Evolutionary conservation across 2,329 filamentous ascomycete species (phyloP).

Genomic region (Talaromyces funiculosus): DNA sequence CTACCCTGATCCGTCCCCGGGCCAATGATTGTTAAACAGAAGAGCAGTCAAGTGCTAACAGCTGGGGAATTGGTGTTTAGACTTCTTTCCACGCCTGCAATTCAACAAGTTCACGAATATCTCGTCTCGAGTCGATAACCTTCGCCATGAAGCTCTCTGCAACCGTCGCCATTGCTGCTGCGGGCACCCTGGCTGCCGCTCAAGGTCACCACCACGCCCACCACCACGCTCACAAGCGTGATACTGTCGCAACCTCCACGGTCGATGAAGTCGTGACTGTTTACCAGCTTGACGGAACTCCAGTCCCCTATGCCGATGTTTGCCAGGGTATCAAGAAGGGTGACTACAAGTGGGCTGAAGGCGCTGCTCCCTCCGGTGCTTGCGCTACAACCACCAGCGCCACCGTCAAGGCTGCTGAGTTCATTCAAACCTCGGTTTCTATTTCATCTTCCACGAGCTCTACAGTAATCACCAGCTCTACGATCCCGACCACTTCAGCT

Average conservation of each 20-base stretch:
- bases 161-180: constrained; percentile 38
- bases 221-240: constrained; percentile 36
- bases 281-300: constrained; percentile 64
- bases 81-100: too few species aligned
- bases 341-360: constrained; percentile 57
- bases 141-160: constrained; percentile 38
- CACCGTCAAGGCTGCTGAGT: constrained; percentile 40
- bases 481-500: constrained; percentile 16
- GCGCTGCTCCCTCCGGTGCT: constrained; percentile 54
- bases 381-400: constrained; percentile 35
- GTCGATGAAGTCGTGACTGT: constrained; percentile 60
- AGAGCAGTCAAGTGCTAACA: background rate
- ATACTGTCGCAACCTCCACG: constrained; percentile 48
- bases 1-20: too few species aligned
- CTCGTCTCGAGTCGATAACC: too few species aligned
- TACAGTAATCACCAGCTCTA: constrained; percentile 1
- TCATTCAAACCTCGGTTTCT: constrained; percentile 39
- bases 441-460: constrained; percentile 5
- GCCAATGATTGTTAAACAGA: too few species aligned
- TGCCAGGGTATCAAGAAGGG: constrained; percentile 66
- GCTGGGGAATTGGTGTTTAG: too few species aligned
- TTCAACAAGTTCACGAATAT: too few species aligned
- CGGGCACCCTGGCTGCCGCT: constrained; percentile 38
- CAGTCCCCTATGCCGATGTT: constrained; percentile 58
- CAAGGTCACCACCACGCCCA: constrained; percentile 41